Percentiles rank a stretch among this genome's conserved stretches.
Conservation (phyloP, 495 filamentous ascomycete species). For the Penicillium simplicissimum region DNA sequence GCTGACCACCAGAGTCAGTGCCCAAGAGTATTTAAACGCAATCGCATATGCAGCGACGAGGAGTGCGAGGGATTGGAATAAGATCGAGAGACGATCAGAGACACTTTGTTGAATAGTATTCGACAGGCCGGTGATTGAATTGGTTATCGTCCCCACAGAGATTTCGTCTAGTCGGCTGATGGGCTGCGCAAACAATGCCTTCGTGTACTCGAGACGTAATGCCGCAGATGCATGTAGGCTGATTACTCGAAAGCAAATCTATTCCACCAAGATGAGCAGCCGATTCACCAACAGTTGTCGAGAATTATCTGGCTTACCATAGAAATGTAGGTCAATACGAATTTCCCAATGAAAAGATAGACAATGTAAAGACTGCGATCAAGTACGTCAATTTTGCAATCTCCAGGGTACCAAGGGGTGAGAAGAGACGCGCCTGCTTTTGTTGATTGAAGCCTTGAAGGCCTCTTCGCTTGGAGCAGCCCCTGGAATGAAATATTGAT, state of each 20-base stretch:
- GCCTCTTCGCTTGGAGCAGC: not conserved
- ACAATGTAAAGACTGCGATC: not conserved
- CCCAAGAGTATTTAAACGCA: not conserved
- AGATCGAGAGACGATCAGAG: constrained; percentile 56
- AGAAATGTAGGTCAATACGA: not conserved
- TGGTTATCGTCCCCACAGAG: constrained; percentile 42
- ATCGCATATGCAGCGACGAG: not conserved
- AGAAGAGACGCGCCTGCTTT: not conserved
- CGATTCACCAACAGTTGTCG: not conserved
- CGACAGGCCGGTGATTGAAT: constrained; percentile 62
- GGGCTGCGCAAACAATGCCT: not conserved
- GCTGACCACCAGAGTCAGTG: not conserved
- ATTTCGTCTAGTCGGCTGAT: constrained; percentile 30
- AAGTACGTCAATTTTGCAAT: not conserved
- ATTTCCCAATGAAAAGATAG: not conserved
- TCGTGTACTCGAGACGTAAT: not conserved
- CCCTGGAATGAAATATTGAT: not conserved
- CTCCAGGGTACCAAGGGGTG: too few species aligned
- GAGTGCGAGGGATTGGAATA: constrained; percentile 45
- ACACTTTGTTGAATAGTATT: constrained; percentile 68
- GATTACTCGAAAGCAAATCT: not conserved
- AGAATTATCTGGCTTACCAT: not conserved
- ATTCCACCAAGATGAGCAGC: not conserved
- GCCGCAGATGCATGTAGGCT: not conserved
- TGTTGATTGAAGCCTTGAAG: not conserved